Evolutionary conservation across 768 basidiomycete genomes (phyloP).

Genomic region (Rhodocollybia butyracea): DNA sequence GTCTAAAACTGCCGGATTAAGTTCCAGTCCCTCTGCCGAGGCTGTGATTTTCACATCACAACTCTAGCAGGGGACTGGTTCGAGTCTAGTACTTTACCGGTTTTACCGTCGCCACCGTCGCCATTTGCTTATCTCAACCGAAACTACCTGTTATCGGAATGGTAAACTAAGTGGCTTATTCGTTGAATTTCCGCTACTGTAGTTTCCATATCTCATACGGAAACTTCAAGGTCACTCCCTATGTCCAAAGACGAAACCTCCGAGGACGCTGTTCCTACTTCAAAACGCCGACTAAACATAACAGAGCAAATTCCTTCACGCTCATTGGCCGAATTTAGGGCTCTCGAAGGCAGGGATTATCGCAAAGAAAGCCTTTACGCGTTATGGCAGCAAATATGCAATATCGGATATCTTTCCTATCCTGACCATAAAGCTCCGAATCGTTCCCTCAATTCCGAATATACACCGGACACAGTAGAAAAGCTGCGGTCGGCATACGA

Average conservation of each 20-base stretch:
- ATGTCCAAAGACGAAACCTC: conserved; percentile 36
- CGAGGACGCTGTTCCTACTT: conserved; percentile 49
- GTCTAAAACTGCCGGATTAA: too few species aligned
- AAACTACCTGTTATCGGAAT: too few species aligned
- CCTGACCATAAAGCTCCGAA: conserved; percentile 6
- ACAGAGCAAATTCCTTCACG: conserved; percentile 44
- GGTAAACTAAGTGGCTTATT: too few species aligned
- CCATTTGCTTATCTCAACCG: too few species aligned
- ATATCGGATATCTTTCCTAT: conserved; percentile 16
- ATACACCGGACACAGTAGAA: conserved; percentile 63
- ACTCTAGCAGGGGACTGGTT: too few species aligned
- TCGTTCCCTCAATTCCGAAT: conserved; percentile 16
- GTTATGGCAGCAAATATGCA: conserved; percentile 60
- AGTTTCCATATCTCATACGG: neutral
- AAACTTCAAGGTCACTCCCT: conserved; percentile 3
- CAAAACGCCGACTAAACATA: conserved; percentile 52
- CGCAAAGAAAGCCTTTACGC: conserved; percentile 58
- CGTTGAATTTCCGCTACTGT: too few species aligned
- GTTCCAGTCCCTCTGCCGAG: too few species aligned
- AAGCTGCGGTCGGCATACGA: conserved; percentile 70
- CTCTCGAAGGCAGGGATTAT: conserved; percentile 53
- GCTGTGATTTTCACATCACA: too few species aligned
- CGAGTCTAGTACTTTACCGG: too few species aligned
- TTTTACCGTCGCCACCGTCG: too few species aligned
- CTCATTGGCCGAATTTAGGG: conserved; percentile 61